Base-by-base conservation (phyloP, 2,329 filamentous ascomycete genomes). In the Orbilia blumenaviensis region DNA sequence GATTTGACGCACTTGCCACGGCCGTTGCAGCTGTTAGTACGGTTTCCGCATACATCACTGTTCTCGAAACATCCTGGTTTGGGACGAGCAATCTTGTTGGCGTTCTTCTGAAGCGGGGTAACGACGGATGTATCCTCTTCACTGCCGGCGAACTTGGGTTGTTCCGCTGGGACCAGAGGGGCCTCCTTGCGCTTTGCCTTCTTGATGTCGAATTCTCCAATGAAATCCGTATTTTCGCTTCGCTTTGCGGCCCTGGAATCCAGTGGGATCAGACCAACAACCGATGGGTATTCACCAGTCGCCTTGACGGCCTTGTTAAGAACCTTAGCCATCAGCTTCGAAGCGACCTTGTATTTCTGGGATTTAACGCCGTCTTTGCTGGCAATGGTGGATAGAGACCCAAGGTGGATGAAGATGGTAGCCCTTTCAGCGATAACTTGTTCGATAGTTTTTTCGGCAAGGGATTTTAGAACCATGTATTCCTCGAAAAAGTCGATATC, bases 1-100 rank as follows among this genome's bases (percentile, higher is more conserved):
- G 78, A 93, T 81, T 90, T 91, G 78, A 87, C 85, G 85, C 95
- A 98, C 27, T 83, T 81, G 52, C 95, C 95, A 83, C 95, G 93
- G 66, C 91, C 89, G 12, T 91, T 92, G 86, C 95, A 99, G 81
- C 89, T 89, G 80, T 89, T 87, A 1, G 95, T 99, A 42, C 85
- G 85, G 69, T 86, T 86, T 58, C 87, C 84, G 84, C 94, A 98
- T 69, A 87, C 85, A 42, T 89, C 88, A 79, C 89, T 84, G 1
- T 89, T 90, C 62, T 85, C 82, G 85, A 96, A 94, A 86, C 94
- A 98, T 50, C 88, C 84, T 5, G 92, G 90, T 52, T 94, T 86
- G 23, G 85, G 78, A 38, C 83, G 80, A 76, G 83, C 81, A 71
- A 83, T 73, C 61, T 79, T 78, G 16, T 78, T 80, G 14, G 78